Base-by-base conservation (phyloP, 2,329 filamentous ascomycete species). In the Hymenoscyphus occultus region DNA sequence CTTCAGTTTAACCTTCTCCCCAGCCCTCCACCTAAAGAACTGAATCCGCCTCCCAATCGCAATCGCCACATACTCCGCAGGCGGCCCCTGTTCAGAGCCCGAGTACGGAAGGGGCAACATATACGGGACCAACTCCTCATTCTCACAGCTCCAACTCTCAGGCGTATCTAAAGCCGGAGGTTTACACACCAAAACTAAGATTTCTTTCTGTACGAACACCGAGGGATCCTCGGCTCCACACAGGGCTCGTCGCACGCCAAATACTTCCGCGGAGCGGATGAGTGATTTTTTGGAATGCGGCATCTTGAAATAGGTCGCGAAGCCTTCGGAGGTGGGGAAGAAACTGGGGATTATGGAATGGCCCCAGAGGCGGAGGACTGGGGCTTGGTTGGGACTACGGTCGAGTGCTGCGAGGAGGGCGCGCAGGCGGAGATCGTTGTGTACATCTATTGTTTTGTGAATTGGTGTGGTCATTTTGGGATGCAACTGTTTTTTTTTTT, bases 31-130 rank as follows among this genome's bases (percentile, higher is more conserved):
- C 19, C 35, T 56, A 32, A 39, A 61, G 5, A 61, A 56, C n/a
- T 61, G 42, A 19, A 61, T 48, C 51, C 28, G 56, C 31, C 60
- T 39, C 14, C 60, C 60, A 4, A 61, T 56, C 12, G 48, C 60
- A 19, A 61, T 48, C 2, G 45, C 60, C 2, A 61, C 45, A 56
- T 32, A 54, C 13, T 40, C 32, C 9, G 42, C 60, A 16, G 60
- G 60, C 2, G 60, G 60, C 39, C 60, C 60, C 10, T 32, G 28
- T 10, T 39, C 39, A 2, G 39, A 40, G 6, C 22, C 45, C 14
- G 60, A 61, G 16, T 61, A 32, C 1, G 60, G 60, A 13, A 61
- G 19, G 19, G 56, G 28, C 31, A 61, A 56, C 60, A 61, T 61
- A 40, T 61, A 61, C n/a, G 60, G 60, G 22, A 12, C 16, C 12